Base-by-base conservation (phyloP, 148 eudicot species). In the Selenicereus undatus region DNA sequence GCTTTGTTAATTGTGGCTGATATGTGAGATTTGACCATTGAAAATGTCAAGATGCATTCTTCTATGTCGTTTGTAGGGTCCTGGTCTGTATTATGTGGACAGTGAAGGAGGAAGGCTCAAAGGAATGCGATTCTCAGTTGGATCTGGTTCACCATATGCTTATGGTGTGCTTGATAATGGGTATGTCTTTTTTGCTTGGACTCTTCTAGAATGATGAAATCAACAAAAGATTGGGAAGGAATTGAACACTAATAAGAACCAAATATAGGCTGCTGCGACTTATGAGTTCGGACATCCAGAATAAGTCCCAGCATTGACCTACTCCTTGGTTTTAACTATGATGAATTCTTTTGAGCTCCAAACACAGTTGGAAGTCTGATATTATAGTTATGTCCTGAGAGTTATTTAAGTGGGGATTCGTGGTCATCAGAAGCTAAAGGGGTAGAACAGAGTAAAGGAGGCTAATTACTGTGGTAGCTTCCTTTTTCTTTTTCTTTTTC, bases 111-210 rank as follows among this genome's bases (percentile, higher is more conserved):
- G 99, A 80, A 90, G 99, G 78, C 94, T 96, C 50, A 96, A 96
- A 85, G 99, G 99, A 80, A 86, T 66, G 71, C 87, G 93, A 54
- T 96, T 96, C 86, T 96, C 99, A 69, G 99, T 96, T 88, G 99
- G 99, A 73, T 96, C 99, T 81, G 99, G 99, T 84, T 96, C 99
- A 58, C 99, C 99, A 75, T 96, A 96, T 90, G 99, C 99, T 76
- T 96, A 96, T 88, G 98, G 99, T 86, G 94, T 96, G 29, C 90
- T 96, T 84, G 99, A 96, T 82, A 92, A 86, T 20, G 99, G 98
- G 99, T 96, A 58, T 39, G 92, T 83, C 64, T 42, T 58, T 74
- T 52, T 62, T 56, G 54, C 75, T 65, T 70, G 54, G 14, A 39
- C 39, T 76, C 60, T 48, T 20, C 11, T 22, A 24, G 12, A 2